Percentiles rank a stretch among this genome's conserved stretches.
phyloP scores from a whole-genome alignment of 1,284 basidiomycete species.

The Meira nashicola region DNA sequence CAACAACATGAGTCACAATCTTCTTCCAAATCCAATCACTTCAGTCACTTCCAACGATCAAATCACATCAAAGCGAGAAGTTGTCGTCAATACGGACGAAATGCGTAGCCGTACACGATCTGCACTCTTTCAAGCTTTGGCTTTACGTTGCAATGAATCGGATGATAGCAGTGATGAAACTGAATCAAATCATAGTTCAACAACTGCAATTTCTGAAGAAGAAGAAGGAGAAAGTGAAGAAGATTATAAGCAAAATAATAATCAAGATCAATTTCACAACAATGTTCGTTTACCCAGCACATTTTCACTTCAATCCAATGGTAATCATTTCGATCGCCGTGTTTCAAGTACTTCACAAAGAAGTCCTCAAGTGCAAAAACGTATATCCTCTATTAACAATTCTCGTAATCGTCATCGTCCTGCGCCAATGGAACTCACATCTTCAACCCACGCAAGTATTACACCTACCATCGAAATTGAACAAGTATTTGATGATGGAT shows the following conservation, averaged over 20 bases:
- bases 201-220: not conserved
- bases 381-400: not conserved
- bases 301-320: not conserved
- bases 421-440: not conserved
- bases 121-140: not conserved
- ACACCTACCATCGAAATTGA: slow-evolving; percentile 4
- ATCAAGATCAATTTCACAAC: too few relatives aligned
- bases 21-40: not conserved
- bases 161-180: slow-evolving; percentile 3
- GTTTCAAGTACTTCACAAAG: not conserved
- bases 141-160: not conserved
- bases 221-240: not conserved
- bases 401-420: too few relatives aligned
- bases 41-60: too few relatives aligned
- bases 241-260: not conserved
- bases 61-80: too few relatives aligned
- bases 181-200: not conserved
- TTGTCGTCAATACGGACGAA: too few relatives aligned
- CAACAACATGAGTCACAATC: not conserved
- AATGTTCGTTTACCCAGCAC: not conserved
- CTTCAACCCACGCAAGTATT: not conserved
- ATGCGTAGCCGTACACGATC: not conserved
- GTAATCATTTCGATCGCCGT: not conserved
- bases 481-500: slow-evolving; percentile 5
- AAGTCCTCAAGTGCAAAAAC: slow-evolving; percentile 1